A percentile compares a stretch with the other conserved stretches of the same genome.
These are phyloP conservation scores for Hemisphaericaspora xylanilytica DNA, from an alignment of 1,139 yeast genomes.

Conservation along the genomic window DNA sequence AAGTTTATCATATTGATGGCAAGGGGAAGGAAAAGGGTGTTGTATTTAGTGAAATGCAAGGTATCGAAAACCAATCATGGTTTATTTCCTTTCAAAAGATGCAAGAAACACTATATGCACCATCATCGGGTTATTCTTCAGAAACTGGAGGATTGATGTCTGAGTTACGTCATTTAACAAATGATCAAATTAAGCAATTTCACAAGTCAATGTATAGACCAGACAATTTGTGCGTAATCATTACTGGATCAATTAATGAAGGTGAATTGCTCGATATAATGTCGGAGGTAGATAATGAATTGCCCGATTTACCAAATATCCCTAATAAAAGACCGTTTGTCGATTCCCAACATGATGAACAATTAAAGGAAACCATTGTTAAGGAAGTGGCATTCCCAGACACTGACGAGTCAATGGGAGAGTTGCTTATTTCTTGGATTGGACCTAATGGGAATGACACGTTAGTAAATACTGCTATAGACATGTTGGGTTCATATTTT, in stretches of 20 bases:
- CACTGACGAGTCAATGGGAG: slow-evolving; percentile 82
- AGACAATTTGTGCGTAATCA: slow-evolving; percentile 76
- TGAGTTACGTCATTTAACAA: slow-evolving; percentile 70
- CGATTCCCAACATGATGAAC: slow-evolving; percentile 56
- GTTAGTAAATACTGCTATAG: slow-evolving; percentile 62
- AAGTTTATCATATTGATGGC: slow-evolving; percentile 93
- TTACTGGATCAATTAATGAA: slow-evolving; percentile 83
- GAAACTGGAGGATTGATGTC: slow-evolving; percentile 92
- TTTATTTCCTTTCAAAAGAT: slow-evolving; percentile 62
- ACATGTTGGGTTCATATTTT: slow-evolving; percentile 70
- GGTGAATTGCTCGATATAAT: slow-evolving; percentile 60
- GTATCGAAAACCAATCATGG: slow-evolving; percentile 79
- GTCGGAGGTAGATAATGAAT: slow-evolving; percentile 58
- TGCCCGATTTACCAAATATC: slow-evolving; percentile 40
- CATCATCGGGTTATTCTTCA: slow-evolving; percentile 76
- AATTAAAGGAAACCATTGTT: slow-evolving; percentile 39
- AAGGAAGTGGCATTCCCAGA: slow-evolving; percentile 80
- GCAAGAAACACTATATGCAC: slow-evolving; percentile 59
- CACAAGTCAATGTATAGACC: slow-evolving; percentile 75
- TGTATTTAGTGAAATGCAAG: slow-evolving; percentile 97
- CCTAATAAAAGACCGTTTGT: slow-evolving; percentile 71
- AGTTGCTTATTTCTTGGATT: slow-evolving; percentile 71
- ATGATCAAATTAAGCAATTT: slow-evolving; percentile 71
- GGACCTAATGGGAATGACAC: slow-evolving; percentile 67
- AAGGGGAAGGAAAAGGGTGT: slow-evolving; percentile 93